Percentiles rank a stretch among this genome's conserved stretches.
Conservation (phyloP, 2,329 filamentous ascomycete species). For the Moelleriella libera region DNA sequence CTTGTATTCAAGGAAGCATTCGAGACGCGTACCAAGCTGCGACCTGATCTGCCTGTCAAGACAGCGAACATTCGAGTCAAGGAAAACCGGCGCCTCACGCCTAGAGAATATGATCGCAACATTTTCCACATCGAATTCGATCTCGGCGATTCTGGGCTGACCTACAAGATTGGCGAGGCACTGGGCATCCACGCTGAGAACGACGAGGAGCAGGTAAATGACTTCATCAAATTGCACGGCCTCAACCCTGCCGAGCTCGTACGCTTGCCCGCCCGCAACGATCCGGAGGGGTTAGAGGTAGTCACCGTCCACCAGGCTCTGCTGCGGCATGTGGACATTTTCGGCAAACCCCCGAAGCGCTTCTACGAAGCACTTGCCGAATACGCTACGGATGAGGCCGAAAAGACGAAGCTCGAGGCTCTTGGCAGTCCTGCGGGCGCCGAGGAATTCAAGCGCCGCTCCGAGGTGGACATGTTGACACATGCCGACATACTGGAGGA, state of each 20-base stretch:
- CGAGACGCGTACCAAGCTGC: slow-evolving; percentile 55
- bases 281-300: slow-evolving; percentile 60
- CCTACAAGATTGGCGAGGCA: slow-evolving; percentile 93
- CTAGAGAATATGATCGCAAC: slow-evolving; percentile 81
- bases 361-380: slow-evolving; percentile 91
- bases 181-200: slow-evolving; percentile 95
- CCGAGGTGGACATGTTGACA: slow-evolving; percentile 81
- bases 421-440: slow-evolving; percentile 69
- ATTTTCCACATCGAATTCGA: slow-evolving; percentile 99
- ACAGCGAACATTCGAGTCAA: slow-evolving; percentile 81
- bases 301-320: slow-evolving; percentile 89
- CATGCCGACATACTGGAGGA: slow-evolving; percentile 84
- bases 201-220: slow-evolving; percentile 59
- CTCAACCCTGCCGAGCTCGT: slow-evolving; percentile 72
- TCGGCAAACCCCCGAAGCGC: slow-evolving; percentile 89
- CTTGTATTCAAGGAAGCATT: slow-evolving; percentile 93
- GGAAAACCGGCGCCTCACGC: slow-evolving; percentile 89
- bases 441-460: slow-evolving; percentile 80
- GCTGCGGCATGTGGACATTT: slow-evolving; percentile 87
- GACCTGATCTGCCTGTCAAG: slow-evolving; percentile 76
- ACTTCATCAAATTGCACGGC: slow-evolving; percentile 85
- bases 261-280: slow-evolving; percentile 80
- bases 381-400: slow-evolving; percentile 67
- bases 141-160: slow-evolving; percentile 78
- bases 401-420: slow-evolving; percentile 66